Conservation (phyloP, 306 rosid genomes). For the Carpinus fangiana region DNA sequence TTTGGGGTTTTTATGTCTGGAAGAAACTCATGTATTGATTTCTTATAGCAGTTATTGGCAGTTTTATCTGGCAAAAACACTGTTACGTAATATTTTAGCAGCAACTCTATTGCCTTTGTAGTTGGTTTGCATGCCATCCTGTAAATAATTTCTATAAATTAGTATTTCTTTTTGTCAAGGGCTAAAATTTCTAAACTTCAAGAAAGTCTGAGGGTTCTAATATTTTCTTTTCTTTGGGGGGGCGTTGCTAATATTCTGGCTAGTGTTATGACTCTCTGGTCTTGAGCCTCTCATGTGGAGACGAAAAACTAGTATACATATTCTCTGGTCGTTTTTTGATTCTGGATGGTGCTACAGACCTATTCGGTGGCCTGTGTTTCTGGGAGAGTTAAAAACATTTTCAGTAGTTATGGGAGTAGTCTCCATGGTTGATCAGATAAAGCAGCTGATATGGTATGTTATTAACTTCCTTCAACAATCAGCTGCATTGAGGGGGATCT, state of each 20-base stretch:
- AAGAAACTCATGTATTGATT: neutral
- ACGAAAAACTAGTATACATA: neutral
- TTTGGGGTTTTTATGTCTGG: slow-evolving; percentile 4
- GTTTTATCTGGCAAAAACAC: neutral
- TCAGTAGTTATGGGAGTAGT: neutral
- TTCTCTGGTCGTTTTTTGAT: neutral
- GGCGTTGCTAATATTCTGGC: neutral
- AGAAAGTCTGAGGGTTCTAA: neutral
- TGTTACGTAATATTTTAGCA: neutral
- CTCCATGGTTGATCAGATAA: slow-evolving; percentile 3
- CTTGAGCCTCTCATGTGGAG: neutral
- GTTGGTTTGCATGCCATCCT: neutral
- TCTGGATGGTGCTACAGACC: neutral
- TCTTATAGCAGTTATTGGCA: neutral
- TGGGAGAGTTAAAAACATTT: neutral
- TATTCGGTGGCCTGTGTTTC: neutral
- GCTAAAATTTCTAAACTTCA: neutral
- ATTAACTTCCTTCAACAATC: neutral
- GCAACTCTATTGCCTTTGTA: neutral
- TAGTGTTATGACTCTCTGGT: neutral
- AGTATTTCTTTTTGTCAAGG: neutral
- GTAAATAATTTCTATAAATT: neutral
- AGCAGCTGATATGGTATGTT: neutral
- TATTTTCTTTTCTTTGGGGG: neutral
- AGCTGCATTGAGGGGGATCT: neutral